Conservation (phyloP, 2,329 filamentous ascomycete species). For the Calonectria pauciramosa region DNA sequence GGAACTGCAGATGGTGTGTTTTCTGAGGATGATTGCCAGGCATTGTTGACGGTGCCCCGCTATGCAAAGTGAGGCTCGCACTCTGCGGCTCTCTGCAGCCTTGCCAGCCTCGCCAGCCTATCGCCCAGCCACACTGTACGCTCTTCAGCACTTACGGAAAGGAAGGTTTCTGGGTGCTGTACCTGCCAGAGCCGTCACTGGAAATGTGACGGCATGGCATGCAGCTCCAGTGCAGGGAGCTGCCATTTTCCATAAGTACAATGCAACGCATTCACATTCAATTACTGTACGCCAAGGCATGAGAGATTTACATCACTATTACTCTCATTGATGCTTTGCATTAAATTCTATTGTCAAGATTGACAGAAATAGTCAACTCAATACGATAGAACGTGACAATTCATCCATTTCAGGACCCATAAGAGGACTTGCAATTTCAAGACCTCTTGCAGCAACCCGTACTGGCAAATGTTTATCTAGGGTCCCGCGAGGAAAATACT, state of each 20-base stretch:
- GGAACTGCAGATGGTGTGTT: not conserved
- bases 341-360: too few species aligned
- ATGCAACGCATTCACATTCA: too few species aligned
- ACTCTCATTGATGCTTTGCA: too few species aligned
- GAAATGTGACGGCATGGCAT: not conserved
- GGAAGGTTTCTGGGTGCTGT: not conserved
- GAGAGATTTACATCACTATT: too few species aligned
- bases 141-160: too few species aligned
- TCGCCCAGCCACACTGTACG: too few species aligned
- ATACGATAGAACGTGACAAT: too few species aligned
- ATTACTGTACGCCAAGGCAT: too few species aligned
- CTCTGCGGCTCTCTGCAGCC: not conserved
- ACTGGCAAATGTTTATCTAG: slow-evolving; percentile 29
- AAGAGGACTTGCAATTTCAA: too few species aligned
- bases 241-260: not conserved
- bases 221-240: slow-evolving; percentile 5
- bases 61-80: not conserved
- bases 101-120: not conserved
- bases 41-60: not conserved
- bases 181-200: not conserved
- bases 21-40: not conserved
- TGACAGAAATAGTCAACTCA: too few species aligned
- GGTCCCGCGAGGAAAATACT: slow-evolving; percentile 13
- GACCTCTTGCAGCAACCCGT: too few species aligned
- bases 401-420: too few species aligned